Percentiles rank a stretch among this genome's conserved stretches.
Evolutionary conservation across 495 filamentous ascomycete genomes (phyloP).

Genomic region (Thermothielavioides terrestris): DNA sequence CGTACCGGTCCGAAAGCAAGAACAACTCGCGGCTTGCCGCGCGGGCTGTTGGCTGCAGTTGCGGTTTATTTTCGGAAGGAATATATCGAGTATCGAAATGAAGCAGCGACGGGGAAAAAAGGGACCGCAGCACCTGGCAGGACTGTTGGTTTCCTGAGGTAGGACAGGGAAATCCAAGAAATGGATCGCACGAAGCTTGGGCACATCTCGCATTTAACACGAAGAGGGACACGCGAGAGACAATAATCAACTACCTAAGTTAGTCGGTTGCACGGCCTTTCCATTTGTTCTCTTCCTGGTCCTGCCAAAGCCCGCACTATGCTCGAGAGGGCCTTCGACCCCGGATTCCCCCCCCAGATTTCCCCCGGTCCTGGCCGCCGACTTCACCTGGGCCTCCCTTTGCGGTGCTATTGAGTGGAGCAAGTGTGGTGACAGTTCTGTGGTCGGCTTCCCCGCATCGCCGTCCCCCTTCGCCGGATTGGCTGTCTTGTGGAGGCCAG

Average conservation of each 20-base stretch:
- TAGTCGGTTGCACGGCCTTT: slow-evolving; percentile 5
- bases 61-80: neutral
- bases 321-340: slow-evolving; percentile 1
- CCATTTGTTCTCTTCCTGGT: neutral
- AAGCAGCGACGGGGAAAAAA: neutral
- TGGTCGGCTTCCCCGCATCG: slow-evolving; percentile 14
- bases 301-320: neutral
- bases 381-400: slow-evolving; percentile 12
- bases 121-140: neutral
- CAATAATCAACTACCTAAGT: too few relatives aligned
- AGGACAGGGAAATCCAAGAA: slow-evolving; percentile 1
- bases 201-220: neutral
- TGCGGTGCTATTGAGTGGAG: slow-evolving; percentile 8
- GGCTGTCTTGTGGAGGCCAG: slow-evolving; percentile 5
- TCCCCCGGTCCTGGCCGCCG: neutral
- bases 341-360: slow-evolving; percentile 7
- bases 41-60: slow-evolving; percentile 4
- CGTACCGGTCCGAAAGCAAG: slow-evolving; percentile 4
- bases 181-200: neutral
- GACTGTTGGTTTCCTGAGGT: neutral
- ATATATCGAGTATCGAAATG: neutral
- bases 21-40: neutral
- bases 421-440: slow-evolving; percentile 1
- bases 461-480: slow-evolving; percentile 10
- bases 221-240: neutral